Evolutionary conservation across 2,329 filamentous ascomycete species (phyloP).

Genomic region (Diaporthe ilicicola): DNA sequence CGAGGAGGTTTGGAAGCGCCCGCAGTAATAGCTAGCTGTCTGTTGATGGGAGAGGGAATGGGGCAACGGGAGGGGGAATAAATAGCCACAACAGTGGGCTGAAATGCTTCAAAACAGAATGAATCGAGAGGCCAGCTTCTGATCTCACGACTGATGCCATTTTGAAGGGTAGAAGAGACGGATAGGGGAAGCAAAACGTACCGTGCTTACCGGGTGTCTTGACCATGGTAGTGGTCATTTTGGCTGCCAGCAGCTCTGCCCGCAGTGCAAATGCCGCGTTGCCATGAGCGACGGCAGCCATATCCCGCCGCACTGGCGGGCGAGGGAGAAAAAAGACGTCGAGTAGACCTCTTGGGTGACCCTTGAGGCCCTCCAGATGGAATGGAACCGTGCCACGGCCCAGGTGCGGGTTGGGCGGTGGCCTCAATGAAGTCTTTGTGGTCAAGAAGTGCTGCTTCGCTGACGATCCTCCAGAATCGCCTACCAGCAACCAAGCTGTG

Average conservation of each 20-base stretch:
- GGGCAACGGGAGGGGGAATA: not conserved
- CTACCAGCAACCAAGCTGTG: conserved; percentile 1
- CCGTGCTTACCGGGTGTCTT: conserved; percentile 22
- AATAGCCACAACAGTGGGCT: not conserved
- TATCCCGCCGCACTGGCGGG: conserved; percentile 16
- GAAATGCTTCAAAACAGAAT: conserved; percentile 5
- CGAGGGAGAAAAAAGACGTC: conserved; percentile 20
- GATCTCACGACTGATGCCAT: not conserved
- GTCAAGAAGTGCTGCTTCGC: conserved; percentile 23
- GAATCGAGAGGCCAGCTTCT: not conserved
- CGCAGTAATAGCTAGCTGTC: not conserved
- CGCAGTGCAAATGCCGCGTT: not conserved
- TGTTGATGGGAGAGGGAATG: not conserved
- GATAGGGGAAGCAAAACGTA: conserved; percentile 7
- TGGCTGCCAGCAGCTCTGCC: conserved; percentile 21
- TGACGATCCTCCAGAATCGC: conserved; percentile 17
- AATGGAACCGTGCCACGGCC: conserved; percentile 18
- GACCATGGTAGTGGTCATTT: not conserved
- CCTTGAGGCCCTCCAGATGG: conserved; percentile 30
- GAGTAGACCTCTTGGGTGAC: conserved; percentile 1
- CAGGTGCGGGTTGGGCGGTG: conserved; percentile 28
- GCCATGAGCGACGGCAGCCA: conserved; percentile 20
- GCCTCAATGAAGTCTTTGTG: conserved; percentile 23
- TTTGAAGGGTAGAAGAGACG: not conserved
- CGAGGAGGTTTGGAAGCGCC: not conserved